phyloP scores from a whole-genome alignment of 1,139 yeast genomes.

The Yamadazyma dushanensis region DNA sequence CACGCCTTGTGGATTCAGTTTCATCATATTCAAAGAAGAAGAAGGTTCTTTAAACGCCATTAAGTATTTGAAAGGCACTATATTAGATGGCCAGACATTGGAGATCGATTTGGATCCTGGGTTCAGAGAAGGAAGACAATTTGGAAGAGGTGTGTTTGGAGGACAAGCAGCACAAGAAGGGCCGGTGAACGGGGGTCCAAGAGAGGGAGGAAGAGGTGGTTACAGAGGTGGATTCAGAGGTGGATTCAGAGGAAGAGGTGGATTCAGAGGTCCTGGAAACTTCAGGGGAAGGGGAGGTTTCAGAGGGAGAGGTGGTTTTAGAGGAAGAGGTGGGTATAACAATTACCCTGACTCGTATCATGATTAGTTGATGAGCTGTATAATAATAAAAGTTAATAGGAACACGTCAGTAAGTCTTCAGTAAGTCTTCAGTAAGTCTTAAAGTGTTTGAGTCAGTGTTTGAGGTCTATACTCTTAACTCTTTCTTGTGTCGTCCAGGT shows the following conservation, averaged over 20 bases:
- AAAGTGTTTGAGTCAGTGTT: too few relatives aligned
- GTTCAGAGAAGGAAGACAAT: conserved; percentile 89
- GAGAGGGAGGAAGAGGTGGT: conserved; percentile 23
- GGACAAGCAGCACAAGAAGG: conserved; percentile 64
- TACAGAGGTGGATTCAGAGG: conserved; percentile 29
- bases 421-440: too few relatives aligned
- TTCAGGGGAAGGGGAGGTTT: conserved; percentile 32
- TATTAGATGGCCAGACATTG: conserved; percentile 74
- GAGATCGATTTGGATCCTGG: conserved; percentile 94
- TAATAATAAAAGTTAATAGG: neutral
- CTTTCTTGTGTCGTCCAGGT: too few relatives aligned
- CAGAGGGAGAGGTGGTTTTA: conserved; percentile 29
- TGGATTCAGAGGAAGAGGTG: conserved; percentile 26
- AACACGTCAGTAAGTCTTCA: neutral
- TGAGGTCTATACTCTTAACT: too few relatives aligned
- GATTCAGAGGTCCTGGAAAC: conserved; percentile 27
- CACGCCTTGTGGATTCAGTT: conserved; percentile 96
- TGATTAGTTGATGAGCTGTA: neutral
- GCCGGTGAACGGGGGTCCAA: conserved; percentile 10
- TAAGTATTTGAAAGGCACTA: conserved; percentile 76
- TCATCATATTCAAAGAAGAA: conserved; percentile 70
- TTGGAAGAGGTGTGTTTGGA: conserved; percentile 87
- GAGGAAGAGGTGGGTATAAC: conserved; percentile 31
- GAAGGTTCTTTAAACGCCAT: conserved; percentile 78
- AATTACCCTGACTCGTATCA: conserved; percentile 1